Evolutionary conservation across 2,329 filamentous ascomycete species (phyloP).

Genomic region (Pseudogymnoascus sp.): DNA sequence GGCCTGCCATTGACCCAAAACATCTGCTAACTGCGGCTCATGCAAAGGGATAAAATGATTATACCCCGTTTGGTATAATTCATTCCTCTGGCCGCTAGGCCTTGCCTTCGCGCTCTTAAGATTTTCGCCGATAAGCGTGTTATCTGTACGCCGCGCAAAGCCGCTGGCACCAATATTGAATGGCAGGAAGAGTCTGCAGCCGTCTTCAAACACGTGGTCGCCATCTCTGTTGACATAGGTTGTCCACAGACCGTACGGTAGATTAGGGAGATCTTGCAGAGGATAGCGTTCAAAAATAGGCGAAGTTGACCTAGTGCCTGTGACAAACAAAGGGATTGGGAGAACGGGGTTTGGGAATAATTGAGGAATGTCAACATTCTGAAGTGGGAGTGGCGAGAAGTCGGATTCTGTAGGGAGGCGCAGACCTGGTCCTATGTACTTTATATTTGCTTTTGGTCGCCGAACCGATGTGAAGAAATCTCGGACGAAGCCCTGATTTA

Average conservation of each 20-base stretch:
- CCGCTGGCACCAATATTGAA: slow-evolving; percentile 11
- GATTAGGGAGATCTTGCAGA: slow-evolving; percentile 10
- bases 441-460: slow-evolving; percentile 12
- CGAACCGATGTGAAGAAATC: slow-evolving; percentile 15
- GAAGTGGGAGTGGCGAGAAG: slow-evolving; percentile 8
- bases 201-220: slow-evolving; percentile 13
- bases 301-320: slow-evolving; percentile 13
- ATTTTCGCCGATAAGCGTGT: slow-evolving; percentile 13
- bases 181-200: slow-evolving; percentile 13
- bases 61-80: slow-evolving; percentile 18
- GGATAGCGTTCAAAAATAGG: slow-evolving; percentile 12
- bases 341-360: background rate
- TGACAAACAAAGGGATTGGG: slow-evolving; percentile 15
- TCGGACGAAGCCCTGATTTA: slow-evolving; percentile 13
- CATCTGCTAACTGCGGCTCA: slow-evolving; percentile 22
- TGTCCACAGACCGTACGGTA: slow-evolving; percentile 14
- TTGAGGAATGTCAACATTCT: slow-evolving; percentile 1
- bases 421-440: slow-evolving; percentile 13
- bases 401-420: slow-evolving; percentile 10
- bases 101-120: slow-evolving; percentile 1
- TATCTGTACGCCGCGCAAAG: slow-evolving; percentile 14
- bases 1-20: slow-evolving; percentile 24
- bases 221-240: slow-evolving; percentile 2
- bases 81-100: slow-evolving; percentile 8
- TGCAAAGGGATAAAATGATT: slow-evolving; percentile 15